These are phyloP conservation scores for Phyllosticta citriasiana DNA, from an alignment of 2,329 filamentous ascomycete genomes.

Conservation along the genomic window DNA sequence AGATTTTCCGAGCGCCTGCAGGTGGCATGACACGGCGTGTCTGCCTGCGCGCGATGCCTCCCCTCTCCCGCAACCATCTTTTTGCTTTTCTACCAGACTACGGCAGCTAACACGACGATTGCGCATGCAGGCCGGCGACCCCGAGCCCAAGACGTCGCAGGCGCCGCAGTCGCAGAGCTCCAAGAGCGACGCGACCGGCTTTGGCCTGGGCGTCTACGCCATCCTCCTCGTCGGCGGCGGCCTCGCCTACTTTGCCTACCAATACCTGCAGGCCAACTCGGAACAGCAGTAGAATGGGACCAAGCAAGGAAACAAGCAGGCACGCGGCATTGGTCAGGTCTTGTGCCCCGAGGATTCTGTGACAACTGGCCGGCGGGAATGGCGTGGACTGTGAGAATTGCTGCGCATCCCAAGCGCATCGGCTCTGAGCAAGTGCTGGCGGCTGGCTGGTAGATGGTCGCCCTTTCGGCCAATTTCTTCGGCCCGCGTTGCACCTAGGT, in stretches of 20 bases:
- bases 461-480: no score
- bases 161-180: constrained; percentile 42
- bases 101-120: constrained; percentile 10
- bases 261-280: constrained; percentile 59
- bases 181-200: constrained; percentile 40
- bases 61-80: neutral
- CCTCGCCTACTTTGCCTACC: constrained; percentile 70
- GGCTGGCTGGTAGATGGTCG: no score
- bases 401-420: no score
- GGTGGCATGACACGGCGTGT: neutral
- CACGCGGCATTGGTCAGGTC: no score
- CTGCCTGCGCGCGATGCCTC: neutral
- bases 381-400: no score
- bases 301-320: no score
- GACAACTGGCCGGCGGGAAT: no score
- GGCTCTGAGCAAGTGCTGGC: no score
- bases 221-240: constrained; percentile 68
- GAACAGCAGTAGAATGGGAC: constrained; percentile 2
- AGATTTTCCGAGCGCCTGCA: neutral
- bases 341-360: no score
- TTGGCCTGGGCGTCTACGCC: constrained; percentile 74
- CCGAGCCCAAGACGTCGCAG: constrained; percentile 53
- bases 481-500: no score
- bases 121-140: constrained; percentile 60
- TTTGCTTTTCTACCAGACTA: neutral